Evolutionary conservation across 257 asterid species (phyloP).

Genomic region (Solanum boliviense): DNA sequence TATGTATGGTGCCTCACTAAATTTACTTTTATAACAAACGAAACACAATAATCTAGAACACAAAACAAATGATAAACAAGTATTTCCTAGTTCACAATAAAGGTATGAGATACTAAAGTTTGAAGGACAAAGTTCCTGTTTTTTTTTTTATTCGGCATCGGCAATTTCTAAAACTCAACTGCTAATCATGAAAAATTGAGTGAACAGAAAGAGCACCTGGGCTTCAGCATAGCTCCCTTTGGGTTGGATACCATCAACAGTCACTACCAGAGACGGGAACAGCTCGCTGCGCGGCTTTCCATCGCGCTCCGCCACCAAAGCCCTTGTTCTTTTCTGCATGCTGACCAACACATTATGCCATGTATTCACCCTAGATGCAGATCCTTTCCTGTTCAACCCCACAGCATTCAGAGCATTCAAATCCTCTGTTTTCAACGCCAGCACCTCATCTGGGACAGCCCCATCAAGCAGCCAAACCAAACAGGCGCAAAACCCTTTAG

Average conservation of each 20-base stretch:
- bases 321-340: slow-evolving; percentile 81
- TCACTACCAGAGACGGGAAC: slow-evolving; percentile 64
- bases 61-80: background rate
- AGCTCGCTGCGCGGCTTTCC: slow-evolving; percentile 45
- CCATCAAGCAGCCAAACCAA: slow-evolving; percentile 84
- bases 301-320: slow-evolving; percentile 49
- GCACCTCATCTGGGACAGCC: slow-evolving; percentile 48
- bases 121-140: background rate
- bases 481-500: slow-evolving; percentile 85
- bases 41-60: background rate
- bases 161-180: background rate
- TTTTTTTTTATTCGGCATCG: too few relatives aligned
- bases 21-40: background rate
- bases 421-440: slow-evolving; percentile 68
- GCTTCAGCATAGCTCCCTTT: slow-evolving; percentile 89
- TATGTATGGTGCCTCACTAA: background rate
- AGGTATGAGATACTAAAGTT: background rate
- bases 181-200: background rate
- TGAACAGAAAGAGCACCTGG: slow-evolving; percentile 42
- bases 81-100: background rate
- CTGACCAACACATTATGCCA: slow-evolving; percentile 92
- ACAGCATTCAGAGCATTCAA: slow-evolving; percentile 46
- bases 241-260: slow-evolving; percentile 57
- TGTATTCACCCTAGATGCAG: slow-evolving; percentile 60
- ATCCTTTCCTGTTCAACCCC: slow-evolving; percentile 35